A percentile compares a stretch with the other conserved stretches of the same genome.
Evolutionary conservation across 2,329 filamentous ascomycete species (phyloP).

Genomic region (Stemphylium lycopersici): DNA sequence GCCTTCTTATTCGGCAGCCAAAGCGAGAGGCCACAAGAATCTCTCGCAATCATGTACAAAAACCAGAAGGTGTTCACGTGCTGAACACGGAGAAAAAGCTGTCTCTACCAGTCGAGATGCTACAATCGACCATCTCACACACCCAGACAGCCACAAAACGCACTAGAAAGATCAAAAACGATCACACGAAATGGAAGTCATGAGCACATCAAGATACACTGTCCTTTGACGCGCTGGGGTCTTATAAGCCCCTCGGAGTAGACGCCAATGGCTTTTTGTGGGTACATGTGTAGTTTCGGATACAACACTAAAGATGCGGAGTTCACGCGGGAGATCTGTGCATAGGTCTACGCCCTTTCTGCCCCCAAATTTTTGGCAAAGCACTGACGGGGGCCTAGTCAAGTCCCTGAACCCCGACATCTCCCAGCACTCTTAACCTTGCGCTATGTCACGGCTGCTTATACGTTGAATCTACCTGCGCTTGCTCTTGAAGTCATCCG

Average conservation of each 20-base stretch:
- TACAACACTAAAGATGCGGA: not conserved
- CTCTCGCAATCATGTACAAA: not conserved
- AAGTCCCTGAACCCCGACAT: not conserved
- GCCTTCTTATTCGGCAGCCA: not conserved
- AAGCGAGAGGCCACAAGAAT: not conserved
- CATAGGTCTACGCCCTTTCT: not conserved
- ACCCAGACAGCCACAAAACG: not conserved
- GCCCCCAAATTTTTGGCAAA: not conserved
- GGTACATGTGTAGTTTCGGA: not conserved
- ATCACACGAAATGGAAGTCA: not conserved
- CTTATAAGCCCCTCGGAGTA: too few species aligned
- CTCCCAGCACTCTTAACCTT: not conserved
- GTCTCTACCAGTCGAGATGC: not conserved
- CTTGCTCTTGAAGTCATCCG: not conserved
- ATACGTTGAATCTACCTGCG: not conserved
- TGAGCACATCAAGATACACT: not conserved
- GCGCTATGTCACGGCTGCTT: not conserved
- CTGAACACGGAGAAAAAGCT: not conserved
- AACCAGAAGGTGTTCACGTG: not conserved
- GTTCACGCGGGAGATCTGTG: slow-evolving; percentile 12
- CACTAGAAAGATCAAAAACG: not conserved
- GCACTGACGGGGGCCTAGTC: not conserved
- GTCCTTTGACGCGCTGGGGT: too few species aligned
- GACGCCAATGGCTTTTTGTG: not conserved
- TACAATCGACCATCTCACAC: not conserved